Conservation (phyloP, 164 flowering plant species). For the Protea cynaroides region DNA sequence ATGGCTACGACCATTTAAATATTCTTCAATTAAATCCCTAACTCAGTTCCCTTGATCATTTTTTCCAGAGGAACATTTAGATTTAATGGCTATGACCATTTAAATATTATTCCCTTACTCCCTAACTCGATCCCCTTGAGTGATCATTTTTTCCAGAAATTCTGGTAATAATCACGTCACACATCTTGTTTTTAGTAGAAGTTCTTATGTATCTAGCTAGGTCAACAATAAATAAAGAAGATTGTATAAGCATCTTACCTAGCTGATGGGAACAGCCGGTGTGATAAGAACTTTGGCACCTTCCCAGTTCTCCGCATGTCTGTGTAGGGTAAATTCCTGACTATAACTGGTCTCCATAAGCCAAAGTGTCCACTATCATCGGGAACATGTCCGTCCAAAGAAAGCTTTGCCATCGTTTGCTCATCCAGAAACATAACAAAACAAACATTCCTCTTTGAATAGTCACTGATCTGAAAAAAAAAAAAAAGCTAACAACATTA, state of each 20-base stretch:
- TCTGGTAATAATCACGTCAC: too few species aligned
- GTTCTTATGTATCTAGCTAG: too few species aligned
- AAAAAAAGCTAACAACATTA: conserved; percentile 5
- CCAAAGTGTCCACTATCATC: conserved; percentile 68
- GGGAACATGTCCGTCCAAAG: conserved; percentile 61
- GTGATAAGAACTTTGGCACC: conserved; percentile 91
- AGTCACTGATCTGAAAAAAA: conserved; percentile 74
- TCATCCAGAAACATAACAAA: conserved; percentile 96
- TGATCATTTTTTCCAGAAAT: too few species aligned
- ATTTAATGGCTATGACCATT: too few species aligned
- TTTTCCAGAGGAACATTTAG: too few species aligned
- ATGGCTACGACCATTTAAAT: too few species aligned
- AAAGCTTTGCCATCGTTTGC: conserved; percentile 52
- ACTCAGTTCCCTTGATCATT: too few species aligned
- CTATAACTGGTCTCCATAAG: conserved; percentile 76
- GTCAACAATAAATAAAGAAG: not conserved
- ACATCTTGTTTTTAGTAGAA: too few species aligned
- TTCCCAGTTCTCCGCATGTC: conserved; percentile 96
- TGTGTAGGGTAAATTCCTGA: conserved; percentile 74
- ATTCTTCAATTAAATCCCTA: too few species aligned
- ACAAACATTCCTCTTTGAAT: conserved; percentile 79
- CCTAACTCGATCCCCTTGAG: too few species aligned
- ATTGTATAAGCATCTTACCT: conserved; percentile 37
- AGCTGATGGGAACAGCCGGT: conserved; percentile 87
- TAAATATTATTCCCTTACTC: too few species aligned